These are phyloP conservation scores for Scedosporium aurantiacum DNA, from an alignment of 2,329 filamentous ascomycete genomes.

Conservation along the genomic window DNA sequence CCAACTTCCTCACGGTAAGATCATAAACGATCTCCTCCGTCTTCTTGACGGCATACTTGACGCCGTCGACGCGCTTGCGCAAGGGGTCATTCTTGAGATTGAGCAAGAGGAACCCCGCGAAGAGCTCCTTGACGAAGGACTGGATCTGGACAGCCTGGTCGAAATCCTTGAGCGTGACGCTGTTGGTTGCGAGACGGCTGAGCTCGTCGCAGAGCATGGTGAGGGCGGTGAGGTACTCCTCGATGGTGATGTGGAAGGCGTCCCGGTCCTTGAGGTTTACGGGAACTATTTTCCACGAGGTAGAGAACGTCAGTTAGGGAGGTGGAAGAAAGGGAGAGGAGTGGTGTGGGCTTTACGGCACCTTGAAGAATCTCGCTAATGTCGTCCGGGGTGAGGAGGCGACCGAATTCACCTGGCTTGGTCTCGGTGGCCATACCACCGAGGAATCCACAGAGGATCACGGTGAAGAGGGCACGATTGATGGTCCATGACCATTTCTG, in stretches of 20 bases:
- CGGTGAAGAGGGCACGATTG: conserved; percentile 60
- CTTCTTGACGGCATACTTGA: conserved; percentile 97
- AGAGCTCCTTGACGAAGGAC: conserved; percentile 87
- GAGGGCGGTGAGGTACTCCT: conserved; percentile 88
- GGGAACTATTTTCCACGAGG: conserved; percentile 47
- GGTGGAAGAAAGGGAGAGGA: background rate
- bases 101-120: conserved; percentile 90
- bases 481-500: conserved; percentile 72
- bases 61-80: conserved; percentile 75
- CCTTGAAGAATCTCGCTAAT: conserved; percentile 68
- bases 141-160: conserved; percentile 77
- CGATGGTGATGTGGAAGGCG: conserved; percentile 88
- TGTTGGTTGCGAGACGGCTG: conserved; percentile 82
- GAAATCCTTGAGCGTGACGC: conserved; percentile 85
- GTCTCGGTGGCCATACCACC: conserved; percentile 54
- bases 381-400: conserved; percentile 78
- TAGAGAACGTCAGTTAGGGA: conserved; percentile 2
- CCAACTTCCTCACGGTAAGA: conserved; percentile 72
- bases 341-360: conserved; percentile 23
- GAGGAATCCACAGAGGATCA: conserved; percentile 60
- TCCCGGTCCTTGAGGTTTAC: conserved; percentile 85
- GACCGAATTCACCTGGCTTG: conserved; percentile 43
- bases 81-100: conserved; percentile 95
- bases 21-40: conserved; percentile 98
- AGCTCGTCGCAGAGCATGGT: conserved; percentile 86